These are phyloP conservation scores for Pterulicium gracile DNA, from an alignment of 1,284 basidiomycete genomes.

Conservation along the genomic window DNA sequence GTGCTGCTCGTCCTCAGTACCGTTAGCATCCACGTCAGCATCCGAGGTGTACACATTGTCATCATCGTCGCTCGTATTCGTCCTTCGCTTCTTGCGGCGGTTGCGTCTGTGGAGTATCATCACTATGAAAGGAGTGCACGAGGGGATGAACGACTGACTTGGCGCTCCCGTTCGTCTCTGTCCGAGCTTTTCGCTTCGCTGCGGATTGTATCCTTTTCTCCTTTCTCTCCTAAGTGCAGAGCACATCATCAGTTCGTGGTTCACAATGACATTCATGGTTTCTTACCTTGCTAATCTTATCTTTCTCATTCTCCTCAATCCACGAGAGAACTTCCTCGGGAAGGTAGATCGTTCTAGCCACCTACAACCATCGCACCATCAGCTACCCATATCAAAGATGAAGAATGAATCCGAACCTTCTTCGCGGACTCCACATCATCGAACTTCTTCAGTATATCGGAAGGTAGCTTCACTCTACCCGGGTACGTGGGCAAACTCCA, in stretches of 20 bases:
- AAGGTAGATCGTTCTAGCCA: neutral
- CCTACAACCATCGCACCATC: neutral
- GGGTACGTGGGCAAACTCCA: slow-evolving; percentile 81
- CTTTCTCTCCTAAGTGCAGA: no score
- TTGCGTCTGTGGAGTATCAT: neutral
- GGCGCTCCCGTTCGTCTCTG: neutral
- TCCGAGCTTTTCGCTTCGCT: neutral
- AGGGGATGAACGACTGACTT: neutral
- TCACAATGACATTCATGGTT: no score
- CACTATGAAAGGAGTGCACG: no score
- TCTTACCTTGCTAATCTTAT: neutral
- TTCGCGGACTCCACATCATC: slow-evolving; percentile 52
- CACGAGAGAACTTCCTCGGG: neutral
- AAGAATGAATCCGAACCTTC: slow-evolving; percentile 30
- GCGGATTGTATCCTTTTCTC: neutral
- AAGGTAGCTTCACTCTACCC: slow-evolving; percentile 70
- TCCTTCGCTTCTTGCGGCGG: neutral
- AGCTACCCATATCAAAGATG: neutral
- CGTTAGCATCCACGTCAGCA: neutral
- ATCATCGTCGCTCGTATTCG: neutral
- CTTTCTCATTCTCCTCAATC: neutral
- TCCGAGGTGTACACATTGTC: neutral
- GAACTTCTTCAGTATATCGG: slow-evolving; percentile 69
- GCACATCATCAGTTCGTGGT: no score
- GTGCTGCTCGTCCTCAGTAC: neutral